These are phyloP conservation scores for Vaccinium macrocarpon DNA, from an alignment of 148 eudicot genomes.

Conservation along the genomic window DNA sequence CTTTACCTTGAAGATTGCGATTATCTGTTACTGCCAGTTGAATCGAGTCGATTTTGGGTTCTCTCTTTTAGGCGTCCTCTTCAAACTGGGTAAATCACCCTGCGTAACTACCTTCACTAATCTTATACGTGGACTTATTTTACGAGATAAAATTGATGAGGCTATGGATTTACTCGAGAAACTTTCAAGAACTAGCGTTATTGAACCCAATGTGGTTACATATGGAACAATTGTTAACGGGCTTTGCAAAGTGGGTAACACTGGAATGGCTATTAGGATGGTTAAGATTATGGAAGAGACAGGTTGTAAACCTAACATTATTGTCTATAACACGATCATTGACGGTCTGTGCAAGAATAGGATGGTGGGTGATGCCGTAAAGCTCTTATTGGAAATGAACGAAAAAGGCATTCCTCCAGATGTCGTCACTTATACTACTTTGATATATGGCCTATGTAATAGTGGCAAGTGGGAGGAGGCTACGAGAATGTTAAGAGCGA, in stretches of 20 bases:
- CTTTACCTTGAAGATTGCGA: constrained; percentile 1
- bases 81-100: constrained; percentile 9
- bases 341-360: constrained; percentile 14
- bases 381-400: constrained; percentile 13
- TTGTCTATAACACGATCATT: constrained; percentile 6
- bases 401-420: constrained; percentile 5
- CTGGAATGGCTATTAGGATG: constrained; percentile 5
- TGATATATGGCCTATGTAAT: neutral
- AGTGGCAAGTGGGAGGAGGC: neutral
- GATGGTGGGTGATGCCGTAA: neutral
- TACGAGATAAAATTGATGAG: neutral
- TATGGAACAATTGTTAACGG: constrained; percentile 14
- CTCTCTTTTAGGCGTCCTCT: neutral
- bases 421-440: neutral
- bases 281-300: constrained; percentile 5
- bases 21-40: neutral
- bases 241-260: constrained; percentile 8
- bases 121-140: neutral
- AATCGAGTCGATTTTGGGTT: neutral
- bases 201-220: constrained; percentile 13
- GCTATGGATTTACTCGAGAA: constrained; percentile 12
- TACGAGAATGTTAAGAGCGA: neutral
- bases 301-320: neutral
- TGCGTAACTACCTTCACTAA: constrained; percentile 13
- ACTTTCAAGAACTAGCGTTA: neutral